phyloP scores from a whole-genome alignment of 2,329 filamentous ascomycete species.

The Eutypa lata region DNA sequence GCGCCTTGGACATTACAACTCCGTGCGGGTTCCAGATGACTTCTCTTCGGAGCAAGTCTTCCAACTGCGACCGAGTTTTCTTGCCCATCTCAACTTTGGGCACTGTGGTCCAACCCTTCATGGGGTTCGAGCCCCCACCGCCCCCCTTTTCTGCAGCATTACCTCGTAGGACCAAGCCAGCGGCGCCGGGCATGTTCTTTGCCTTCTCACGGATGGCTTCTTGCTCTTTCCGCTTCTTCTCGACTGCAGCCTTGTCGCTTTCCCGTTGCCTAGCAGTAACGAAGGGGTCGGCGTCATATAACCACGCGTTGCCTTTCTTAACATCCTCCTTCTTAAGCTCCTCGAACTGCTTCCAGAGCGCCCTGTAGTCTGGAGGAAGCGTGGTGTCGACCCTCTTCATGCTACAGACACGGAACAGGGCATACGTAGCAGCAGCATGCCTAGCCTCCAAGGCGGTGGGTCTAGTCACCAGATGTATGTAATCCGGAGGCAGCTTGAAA shows the following conservation, averaged over 20 bases:
- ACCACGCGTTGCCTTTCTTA: conserved; percentile 76
- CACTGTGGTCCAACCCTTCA: conserved; percentile 77
- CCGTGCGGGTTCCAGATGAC: conserved; percentile 85
- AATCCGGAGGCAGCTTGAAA: conserved; percentile 73
- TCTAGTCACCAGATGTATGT: conserved; percentile 72
- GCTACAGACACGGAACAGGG: conserved; percentile 85
- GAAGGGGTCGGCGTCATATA: conserved; percentile 96
- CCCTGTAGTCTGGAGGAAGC: conserved; percentile 83
- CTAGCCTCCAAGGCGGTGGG: conserved; percentile 84
- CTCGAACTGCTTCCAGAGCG: conserved; percentile 89
- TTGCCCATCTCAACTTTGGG: conserved; percentile 93
- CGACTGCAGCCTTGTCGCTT: conserved; percentile 68
- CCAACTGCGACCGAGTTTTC: conserved; percentile 73
- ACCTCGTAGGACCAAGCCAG: conserved; percentile 52
- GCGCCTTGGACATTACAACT: conserved; percentile 57
- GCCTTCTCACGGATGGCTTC: conserved; percentile 67
- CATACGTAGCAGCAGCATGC: conserved; percentile 90
- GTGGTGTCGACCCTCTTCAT: conserved; percentile 96
- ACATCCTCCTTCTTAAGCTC: conserved; percentile 78
- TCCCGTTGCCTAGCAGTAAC: conserved; percentile 74
- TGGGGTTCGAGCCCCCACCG: conserved; percentile 38
- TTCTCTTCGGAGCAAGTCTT: conserved; percentile 72
- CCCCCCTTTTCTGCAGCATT: conserved; percentile 34
- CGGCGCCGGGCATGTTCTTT: conserved; percentile 57
- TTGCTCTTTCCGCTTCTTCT: conserved; percentile 75